phyloP scores from a whole-genome alignment of 306 rosid species.

The Pachyrhizus erosus region DNA sequence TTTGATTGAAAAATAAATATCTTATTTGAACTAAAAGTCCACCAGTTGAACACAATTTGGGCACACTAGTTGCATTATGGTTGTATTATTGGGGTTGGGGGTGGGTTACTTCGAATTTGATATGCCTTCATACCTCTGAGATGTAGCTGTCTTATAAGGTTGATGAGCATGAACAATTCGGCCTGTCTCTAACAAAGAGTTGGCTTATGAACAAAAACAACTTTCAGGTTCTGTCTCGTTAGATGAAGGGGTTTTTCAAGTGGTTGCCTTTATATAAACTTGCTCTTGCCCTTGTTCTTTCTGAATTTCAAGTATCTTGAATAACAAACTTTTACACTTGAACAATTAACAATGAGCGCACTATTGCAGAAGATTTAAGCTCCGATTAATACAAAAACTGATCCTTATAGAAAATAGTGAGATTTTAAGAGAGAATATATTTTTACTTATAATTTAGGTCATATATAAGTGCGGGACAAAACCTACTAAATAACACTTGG shows the following conservation, averaged over 20 bases:
- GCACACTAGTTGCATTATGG: too few relatives aligned
- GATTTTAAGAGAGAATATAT: not conserved
- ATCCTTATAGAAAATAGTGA: not conserved
- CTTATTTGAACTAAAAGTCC: too few relatives aligned
- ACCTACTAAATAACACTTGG: not conserved
- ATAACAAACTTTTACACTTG: not conserved
- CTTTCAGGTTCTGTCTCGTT: not conserved
- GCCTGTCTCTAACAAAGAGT: not conserved
- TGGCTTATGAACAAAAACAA: slow-evolving; percentile 19
- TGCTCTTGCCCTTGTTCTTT: not conserved
- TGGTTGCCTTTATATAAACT: slow-evolving; percentile 4
- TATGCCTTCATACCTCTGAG: not conserved
- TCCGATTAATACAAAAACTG: not conserved
- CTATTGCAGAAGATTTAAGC: not conserved
- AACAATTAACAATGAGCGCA: not conserved
- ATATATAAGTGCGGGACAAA: not conserved
- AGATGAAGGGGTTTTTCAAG: not conserved
- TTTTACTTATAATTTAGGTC: slow-evolving; percentile 4
- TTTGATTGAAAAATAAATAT: not conserved
- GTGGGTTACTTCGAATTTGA: not conserved
- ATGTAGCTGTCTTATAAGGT: not conserved
- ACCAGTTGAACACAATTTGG: too few relatives aligned
- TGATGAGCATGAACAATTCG: not conserved
- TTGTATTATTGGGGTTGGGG: too few relatives aligned
- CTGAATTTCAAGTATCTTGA: not conserved